Percentiles rank a stretch among this genome's conserved stretches.
Conservation (phyloP, 1,284 basidiomycete species). For the Boletellus deceptivus region DNA sequence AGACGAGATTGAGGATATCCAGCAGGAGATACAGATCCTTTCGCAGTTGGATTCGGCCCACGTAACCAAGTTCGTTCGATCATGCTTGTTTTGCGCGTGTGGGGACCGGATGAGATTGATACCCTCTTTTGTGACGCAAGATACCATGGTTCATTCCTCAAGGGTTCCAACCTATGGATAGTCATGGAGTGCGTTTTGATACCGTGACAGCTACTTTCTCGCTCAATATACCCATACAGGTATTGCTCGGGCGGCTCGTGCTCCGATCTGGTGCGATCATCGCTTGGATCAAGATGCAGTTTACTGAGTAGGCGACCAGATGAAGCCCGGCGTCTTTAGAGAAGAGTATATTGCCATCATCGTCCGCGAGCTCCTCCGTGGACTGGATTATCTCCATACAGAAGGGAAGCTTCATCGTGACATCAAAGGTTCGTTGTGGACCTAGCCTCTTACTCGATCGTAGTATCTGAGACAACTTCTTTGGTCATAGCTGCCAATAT, state of each 20-base stretch:
- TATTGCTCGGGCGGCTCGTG: constrained; percentile 86
- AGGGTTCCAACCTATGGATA: constrained; percentile 96
- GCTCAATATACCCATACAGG: constrained; percentile 38
- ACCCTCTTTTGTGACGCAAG: constrained; percentile 41
- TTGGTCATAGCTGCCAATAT: constrained; percentile 82
- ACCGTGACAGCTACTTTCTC: neutral
- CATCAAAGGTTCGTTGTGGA: constrained; percentile 77
- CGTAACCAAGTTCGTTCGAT: constrained; percentile 81
- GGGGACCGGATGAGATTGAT: constrained; percentile 30
- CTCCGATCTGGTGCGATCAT: constrained; percentile 67
- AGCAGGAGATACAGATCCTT: constrained; percentile 98
- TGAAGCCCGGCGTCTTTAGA: constrained; percentile 96
- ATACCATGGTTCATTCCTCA: constrained; percentile 95
- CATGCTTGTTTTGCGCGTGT: constrained; percentile 20
- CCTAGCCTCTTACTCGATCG: neutral
- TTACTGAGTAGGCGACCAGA: constrained; percentile 49
- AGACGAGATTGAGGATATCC: constrained; percentile 99
- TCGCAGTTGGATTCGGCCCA: constrained; percentile 95
- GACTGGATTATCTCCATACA: constrained; percentile 92
- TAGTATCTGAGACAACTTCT: constrained; percentile 3
- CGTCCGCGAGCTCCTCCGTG: constrained; percentile 85
- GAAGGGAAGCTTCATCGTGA: constrained; percentile 98
- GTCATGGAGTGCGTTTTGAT: constrained; percentile 86
- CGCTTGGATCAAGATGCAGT: constrained; percentile 6
- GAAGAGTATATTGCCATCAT: constrained; percentile 99